Conservation (phyloP, 371 early-diverging fungal species). For the Mortierella sp. region DNA sequence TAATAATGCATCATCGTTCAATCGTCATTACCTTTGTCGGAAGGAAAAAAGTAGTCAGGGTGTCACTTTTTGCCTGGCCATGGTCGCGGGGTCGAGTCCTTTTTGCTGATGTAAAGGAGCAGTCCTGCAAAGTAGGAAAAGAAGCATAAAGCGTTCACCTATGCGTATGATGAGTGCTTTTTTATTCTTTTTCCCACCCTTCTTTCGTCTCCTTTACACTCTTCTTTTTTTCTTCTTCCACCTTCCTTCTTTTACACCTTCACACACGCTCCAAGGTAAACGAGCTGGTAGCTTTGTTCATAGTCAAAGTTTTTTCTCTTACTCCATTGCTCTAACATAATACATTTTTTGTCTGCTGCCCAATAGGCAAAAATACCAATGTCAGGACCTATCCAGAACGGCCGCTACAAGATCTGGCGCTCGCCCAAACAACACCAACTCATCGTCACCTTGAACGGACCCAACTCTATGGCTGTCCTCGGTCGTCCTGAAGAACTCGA, state of each 20-base stretch:
- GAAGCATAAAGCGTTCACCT: neutral
- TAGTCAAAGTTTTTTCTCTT: too few relatives aligned
- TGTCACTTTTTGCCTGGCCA: neutral
- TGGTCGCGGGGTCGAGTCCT: neutral
- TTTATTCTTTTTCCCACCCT: neutral
- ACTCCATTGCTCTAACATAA: too few relatives aligned
- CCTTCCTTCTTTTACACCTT: too few relatives aligned
- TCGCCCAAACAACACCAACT: neutral
- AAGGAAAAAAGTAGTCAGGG: neutral
- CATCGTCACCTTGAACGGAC: neutral
- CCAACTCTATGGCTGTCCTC: conserved; percentile 5
- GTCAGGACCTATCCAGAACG: neutral
- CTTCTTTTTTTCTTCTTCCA: neutral
- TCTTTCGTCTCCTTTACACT: neutral
- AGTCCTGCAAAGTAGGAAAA: neutral
- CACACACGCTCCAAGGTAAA: too few relatives aligned
- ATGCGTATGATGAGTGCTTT: neutral
- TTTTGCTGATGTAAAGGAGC: neutral
- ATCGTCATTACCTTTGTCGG: neutral
- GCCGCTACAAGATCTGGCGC: conserved; percentile 4
- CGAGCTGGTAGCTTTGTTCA: too few relatives aligned
- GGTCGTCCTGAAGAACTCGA: neutral
- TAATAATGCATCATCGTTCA: neutral
- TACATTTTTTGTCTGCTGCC: too few relatives aligned
- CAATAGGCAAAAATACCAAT: neutral